Percentiles rank a stretch among this genome's conserved stretches.
Conservation (phyloP, 371 early-diverging fungal species). For the Apophysomyces ossiformis region DNA sequence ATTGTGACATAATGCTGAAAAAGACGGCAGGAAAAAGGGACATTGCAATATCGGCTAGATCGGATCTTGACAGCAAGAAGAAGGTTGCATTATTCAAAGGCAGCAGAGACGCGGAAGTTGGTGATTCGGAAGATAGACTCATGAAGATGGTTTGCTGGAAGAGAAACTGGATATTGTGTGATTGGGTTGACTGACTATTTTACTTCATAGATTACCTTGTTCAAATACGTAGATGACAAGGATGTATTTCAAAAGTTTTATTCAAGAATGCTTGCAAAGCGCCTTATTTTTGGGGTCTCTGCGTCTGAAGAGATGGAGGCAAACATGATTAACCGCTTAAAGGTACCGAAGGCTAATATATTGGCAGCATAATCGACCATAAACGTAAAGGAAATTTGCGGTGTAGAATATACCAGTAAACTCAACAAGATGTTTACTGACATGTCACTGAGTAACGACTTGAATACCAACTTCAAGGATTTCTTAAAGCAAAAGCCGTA, state of each 20-base stretch:
- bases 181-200: neutral
- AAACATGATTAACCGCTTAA: slow-evolving; percentile 82
- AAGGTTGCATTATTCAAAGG: slow-evolving; percentile 19
- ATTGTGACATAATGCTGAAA: slow-evolving; percentile 81
- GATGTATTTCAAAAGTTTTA: slow-evolving; percentile 96
- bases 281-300: slow-evolving; percentile 82
- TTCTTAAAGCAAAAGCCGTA: slow-evolving; percentile 45
- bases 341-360: slow-evolving; percentile 34
- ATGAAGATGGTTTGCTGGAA: slow-evolving; percentile 40
- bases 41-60: slow-evolving; percentile 1
- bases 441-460: slow-evolving; percentile 83
- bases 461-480: slow-evolving; percentile 58
- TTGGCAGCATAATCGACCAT: neutral
- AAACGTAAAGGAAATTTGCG: slow-evolving; percentile 77
- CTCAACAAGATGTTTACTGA: slow-evolving; percentile 94
- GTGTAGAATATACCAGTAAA: slow-evolving; percentile 91
- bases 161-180: neutral
- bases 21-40: slow-evolving; percentile 56
- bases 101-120: slow-evolving; percentile 32
- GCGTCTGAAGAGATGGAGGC: slow-evolving; percentile 86
- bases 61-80: slow-evolving; percentile 35
- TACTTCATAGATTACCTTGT: slow-evolving; percentile 64
- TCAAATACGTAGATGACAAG: slow-evolving; percentile 92
- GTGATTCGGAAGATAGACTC: slow-evolving; percentile 63
- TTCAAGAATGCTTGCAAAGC: slow-evolving; percentile 85